Evolutionary conservation across 371 early-diverging fungal species (phyloP), one percentile per base, ranked within the genome.

Genomic region (Syncephalastrum monosporum): DNA sequence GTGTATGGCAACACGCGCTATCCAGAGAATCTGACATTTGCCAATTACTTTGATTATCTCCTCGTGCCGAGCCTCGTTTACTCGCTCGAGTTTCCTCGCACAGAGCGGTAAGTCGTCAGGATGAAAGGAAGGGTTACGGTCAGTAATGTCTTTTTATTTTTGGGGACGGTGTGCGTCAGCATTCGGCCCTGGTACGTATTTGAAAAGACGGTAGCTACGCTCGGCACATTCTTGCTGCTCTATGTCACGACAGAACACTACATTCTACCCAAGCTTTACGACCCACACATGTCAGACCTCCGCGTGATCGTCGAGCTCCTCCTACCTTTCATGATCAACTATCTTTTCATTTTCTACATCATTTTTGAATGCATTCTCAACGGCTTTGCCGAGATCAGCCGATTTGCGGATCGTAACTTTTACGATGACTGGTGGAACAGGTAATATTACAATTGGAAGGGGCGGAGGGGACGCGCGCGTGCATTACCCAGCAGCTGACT

Each of bases 341-440:
- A 93, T 68, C 73, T 97, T 42, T 73, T 96, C 48, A 83, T 94
- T 52, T 99, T 97, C 61, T 96, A 90, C 68, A 91, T 97, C 65
- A 92, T 96, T 25, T 99, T 98, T 69, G 96, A 95, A 72, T 95
- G 94, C 66, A 91, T 95, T 59, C 86, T 95, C 68, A 95, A 97
- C 67, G 93, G 88, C 16, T 95, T 96, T 79, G 98, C 97, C 24
- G 99, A 99, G 65, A 67, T 99, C 25, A 97, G 94, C 61, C 85
- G 88, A 42, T 98, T 97, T 73, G 96, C 97, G n/a, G 98, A 99
- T 68, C 87, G 95, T 46, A 86, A 90, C 62, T 98, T 98, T 78
- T 99, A 98, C 77, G 95, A 93, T 57, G 95, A 97, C 71, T 99
- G 98, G 98, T 99, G 99, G 99, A 99, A 99, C 72, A 79, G 85